phyloP scores from a whole-genome alignment of 164 flowering plant genomes.

The Aristolochia californica region DNA sequence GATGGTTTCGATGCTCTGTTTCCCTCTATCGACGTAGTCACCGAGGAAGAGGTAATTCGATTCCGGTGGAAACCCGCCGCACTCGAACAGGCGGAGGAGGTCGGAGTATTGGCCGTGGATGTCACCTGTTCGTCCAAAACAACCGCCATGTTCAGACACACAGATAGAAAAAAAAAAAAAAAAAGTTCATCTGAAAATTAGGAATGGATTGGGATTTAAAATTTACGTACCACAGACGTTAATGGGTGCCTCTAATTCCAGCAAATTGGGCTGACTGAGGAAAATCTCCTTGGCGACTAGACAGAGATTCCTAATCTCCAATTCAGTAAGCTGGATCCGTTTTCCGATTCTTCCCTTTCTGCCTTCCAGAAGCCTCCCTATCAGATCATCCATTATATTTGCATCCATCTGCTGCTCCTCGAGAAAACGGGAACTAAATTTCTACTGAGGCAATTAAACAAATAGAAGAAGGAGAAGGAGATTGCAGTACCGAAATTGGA shows the following conservation, averaged over 20 bases:
- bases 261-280: constrained; percentile 46
- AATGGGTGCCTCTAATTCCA: constrained; percentile 56
- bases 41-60: constrained; percentile 51
- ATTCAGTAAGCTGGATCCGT: constrained; percentile 21
- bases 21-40: constrained; percentile 54
- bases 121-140: constrained; percentile 28
- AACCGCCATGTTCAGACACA: neutral
- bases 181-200: neutral
- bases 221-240: constrained; percentile 43
- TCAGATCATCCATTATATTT: constrained; percentile 24
- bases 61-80: constrained; percentile 47
- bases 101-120: constrained; percentile 52
- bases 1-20: constrained; percentile 50
- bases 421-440: neutral
- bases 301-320: constrained; percentile 50
- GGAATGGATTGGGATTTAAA: neutral
- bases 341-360: constrained; percentile 29
- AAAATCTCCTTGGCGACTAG: constrained; percentile 33
- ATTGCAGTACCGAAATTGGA: neutral
- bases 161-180: neutral
- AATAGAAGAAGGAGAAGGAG: neutral
- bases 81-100: constrained; percentile 44
- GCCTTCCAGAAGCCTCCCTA: constrained; percentile 38
- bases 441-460: neutral
- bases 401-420: constrained; percentile 26